A percentile compares a stretch with the other conserved stretches of the same genome.
phyloP scores from a whole-genome alignment of 805 yeast species.

The Metschnikowia baotianmanensis region DNA sequence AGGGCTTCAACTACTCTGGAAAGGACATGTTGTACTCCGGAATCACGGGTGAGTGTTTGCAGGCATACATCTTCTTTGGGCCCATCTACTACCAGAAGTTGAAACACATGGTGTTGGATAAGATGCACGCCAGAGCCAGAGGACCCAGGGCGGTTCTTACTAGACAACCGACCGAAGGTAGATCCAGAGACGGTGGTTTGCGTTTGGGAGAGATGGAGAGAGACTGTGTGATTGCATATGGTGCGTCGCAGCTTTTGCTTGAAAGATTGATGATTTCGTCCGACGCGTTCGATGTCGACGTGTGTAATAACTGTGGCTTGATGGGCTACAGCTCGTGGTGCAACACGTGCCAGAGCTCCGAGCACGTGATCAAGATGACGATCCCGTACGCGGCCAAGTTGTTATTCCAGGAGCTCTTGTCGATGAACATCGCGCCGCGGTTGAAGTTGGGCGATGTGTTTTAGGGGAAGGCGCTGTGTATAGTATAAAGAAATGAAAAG shows the following conservation, averaged over 20 bases:
- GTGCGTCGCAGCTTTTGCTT: conserved; percentile 97
- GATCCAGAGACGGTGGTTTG: conserved; percentile 98
- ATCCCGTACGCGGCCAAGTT: conserved; percentile 98
- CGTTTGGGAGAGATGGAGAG: conserved; percentile 99
- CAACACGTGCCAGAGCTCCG: conserved; percentile 97
- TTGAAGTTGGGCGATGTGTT: conserved; percentile 86
- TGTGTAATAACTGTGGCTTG: conserved; percentile 97
- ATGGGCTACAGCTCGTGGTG: conserved; percentile 98
- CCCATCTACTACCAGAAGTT: conserved; percentile 98
- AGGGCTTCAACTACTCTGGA: conserved; percentile 97
- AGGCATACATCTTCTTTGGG: conserved; percentile 98
- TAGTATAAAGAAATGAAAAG: not conserved
- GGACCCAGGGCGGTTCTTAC: conserved; percentile 98
- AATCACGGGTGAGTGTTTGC: conserved; percentile 95
- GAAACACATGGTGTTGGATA: conserved; percentile 99
- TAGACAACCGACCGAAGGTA: conserved; percentile 98
- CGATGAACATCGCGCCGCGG: conserved; percentile 98
- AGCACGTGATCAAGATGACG: conserved; percentile 95
- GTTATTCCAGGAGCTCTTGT: conserved; percentile 98
- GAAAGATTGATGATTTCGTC: conserved; percentile 99
- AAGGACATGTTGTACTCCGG: conserved; percentile 99
- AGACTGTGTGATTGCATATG: conserved; percentile 99
- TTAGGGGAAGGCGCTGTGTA: conserved; percentile 24
- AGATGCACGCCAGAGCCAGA: conserved; percentile 98
- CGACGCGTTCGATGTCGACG: conserved; percentile 96